A percentile compares a stretch with the other conserved stretches of the same genome.
phyloP scores from a whole-genome alignment of 75 land plant species.

The Pinus albicaulis region DNA sequence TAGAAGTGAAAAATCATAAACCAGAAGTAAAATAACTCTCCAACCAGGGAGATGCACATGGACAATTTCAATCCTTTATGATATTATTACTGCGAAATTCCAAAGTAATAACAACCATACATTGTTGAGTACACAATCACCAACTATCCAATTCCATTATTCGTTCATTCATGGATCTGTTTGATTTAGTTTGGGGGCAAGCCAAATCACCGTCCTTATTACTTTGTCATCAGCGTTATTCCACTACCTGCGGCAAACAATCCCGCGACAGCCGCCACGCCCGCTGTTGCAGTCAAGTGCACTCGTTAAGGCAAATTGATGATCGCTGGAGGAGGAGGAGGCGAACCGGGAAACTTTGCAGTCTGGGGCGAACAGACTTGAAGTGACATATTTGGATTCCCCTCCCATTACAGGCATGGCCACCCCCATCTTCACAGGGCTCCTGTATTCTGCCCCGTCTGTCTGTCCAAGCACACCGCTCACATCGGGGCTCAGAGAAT shows the following conservation, averaged over 20 bases:
- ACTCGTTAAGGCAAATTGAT: background rate
- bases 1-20: too few relatives aligned
- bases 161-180: too few relatives aligned
- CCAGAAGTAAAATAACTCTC: too few relatives aligned
- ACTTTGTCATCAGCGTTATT: background rate
- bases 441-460: conserved; percentile 18
- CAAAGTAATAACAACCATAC: too few relatives aligned
- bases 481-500: conserved; percentile 13
- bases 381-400: background rate
- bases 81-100: too few relatives aligned
- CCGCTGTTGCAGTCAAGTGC: background rate
- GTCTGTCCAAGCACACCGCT: conserved; percentile 39
- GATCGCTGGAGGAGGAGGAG: too few relatives aligned
- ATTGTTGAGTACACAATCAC: too few relatives aligned
- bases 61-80: too few relatives aligned
- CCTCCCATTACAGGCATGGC: conserved; percentile 40
- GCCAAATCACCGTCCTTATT: too few relatives aligned
- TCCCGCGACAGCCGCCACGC: background rate
- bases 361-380: conserved; percentile 19
- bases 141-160: too few relatives aligned
- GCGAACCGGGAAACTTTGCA: conserved; percentile 19
- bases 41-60: too few relatives aligned
- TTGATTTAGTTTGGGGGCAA: too few relatives aligned
- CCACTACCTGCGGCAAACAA: conserved; percentile 10
- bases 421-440: conserved; percentile 17